A percentile compares a stretch with the other conserved stretches of the same genome.
Conservation (phyloP, 768 basidiomycete genomes). For the Panus rudis region DNA sequence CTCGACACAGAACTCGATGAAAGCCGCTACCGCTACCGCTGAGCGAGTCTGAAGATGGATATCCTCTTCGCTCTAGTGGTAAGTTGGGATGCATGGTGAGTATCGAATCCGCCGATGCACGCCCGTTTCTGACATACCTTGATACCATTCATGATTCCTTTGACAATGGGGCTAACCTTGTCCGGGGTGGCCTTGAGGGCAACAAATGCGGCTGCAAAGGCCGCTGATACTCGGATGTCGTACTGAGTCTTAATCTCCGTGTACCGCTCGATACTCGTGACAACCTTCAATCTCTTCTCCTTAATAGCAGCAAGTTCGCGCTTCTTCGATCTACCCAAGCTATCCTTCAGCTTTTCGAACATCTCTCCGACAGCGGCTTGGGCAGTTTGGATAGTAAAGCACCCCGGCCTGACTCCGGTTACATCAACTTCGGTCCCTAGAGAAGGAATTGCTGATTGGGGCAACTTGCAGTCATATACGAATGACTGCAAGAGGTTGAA, state of each 20-base stretch:
- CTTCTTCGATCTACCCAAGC: constrained; percentile 73
- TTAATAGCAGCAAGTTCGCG: constrained; percentile 62
- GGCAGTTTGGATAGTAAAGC: constrained; percentile 78
- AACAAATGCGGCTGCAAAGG: constrained; percentile 87
- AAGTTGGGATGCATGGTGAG: neutral
- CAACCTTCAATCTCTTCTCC: constrained; percentile 67
- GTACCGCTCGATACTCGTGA: constrained; percentile 71
- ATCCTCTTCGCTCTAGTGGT: constrained; percentile 75
- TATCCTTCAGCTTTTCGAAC: constrained; percentile 70
- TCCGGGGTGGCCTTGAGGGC: constrained; percentile 81
- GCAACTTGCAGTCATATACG: constrained; percentile 79
- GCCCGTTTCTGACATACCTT: constrained; percentile 81
- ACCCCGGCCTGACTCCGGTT: constrained; percentile 50
- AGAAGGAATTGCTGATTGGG: constrained; percentile 68
- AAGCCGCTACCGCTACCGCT: constrained; percentile 77
- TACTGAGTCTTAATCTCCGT: constrained; percentile 76
- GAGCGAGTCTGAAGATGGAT: constrained; percentile 82
- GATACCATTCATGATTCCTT: constrained; percentile 95
- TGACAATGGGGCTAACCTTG: constrained; percentile 94
- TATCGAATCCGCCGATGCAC: neutral
- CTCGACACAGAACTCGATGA: constrained; percentile 77
- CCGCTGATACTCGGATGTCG: constrained; percentile 81
- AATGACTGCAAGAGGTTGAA: constrained; percentile 77
- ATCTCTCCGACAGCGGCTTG: constrained; percentile 60
- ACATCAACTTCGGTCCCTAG: constrained; percentile 76